Conservation (phyloP, 2,329 filamentous ascomycete genomes). For the Bipolaris cookei region DNA sequence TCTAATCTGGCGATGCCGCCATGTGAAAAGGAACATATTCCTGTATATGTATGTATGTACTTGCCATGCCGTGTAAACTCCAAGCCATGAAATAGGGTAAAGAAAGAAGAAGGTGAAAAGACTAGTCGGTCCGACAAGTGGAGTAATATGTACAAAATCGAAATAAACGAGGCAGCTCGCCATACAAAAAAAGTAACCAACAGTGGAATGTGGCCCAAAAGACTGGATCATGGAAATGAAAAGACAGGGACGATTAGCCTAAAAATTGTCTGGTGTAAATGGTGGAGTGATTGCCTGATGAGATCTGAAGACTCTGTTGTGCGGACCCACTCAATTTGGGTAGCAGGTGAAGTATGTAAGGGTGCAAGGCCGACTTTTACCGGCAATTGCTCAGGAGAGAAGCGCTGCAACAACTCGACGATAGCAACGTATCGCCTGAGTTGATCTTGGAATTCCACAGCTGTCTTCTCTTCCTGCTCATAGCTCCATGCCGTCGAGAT, state of each 20-base stretch:
- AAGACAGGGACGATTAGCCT: not conserved
- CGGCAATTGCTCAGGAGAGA: conserved; percentile 9
- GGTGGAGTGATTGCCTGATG: conserved; percentile 15
- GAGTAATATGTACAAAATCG: conserved; percentile 18
- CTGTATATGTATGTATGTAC: not conserved
- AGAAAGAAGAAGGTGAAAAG: not conserved
- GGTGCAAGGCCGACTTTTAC: conserved; percentile 27
- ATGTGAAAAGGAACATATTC: not conserved
- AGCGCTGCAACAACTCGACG: conserved; percentile 3
- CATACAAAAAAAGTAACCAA: not conserved
- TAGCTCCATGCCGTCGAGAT: conserved; percentile 76
- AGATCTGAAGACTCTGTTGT: conserved; percentile 15
- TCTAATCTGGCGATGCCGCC: conserved; percentile 1
- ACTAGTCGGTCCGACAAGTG: conserved; percentile 14
- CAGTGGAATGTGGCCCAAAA: conserved; percentile 1
- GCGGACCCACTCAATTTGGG: conserved; percentile 25
- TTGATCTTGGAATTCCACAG: not conserved
- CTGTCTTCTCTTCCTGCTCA: conserved; percentile 22
- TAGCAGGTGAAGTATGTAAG: conserved; percentile 20
- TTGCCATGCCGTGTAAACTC: conserved; percentile 4
- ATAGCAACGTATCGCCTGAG: not conserved
- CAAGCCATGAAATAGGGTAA: conserved; percentile 4
- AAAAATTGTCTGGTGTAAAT: conserved; percentile 3
- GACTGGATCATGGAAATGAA: not conserved
- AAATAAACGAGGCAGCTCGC: conserved; percentile 6